Evolutionary conservation across 345 rosid species (phyloP).

Genomic region (Schrenkiella parvula): DNA sequence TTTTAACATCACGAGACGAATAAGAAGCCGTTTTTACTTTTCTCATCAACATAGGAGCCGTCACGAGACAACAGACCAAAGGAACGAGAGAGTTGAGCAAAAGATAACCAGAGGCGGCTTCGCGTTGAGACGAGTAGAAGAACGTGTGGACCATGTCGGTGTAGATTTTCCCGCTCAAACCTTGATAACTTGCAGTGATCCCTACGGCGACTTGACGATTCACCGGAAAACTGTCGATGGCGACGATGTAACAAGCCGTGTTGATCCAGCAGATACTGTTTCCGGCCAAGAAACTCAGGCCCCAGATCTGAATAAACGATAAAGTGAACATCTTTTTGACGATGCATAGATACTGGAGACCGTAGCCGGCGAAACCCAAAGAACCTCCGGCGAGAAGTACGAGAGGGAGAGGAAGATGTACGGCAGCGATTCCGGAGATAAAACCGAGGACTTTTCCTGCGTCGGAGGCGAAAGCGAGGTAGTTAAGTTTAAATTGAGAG

Average conservation of each 20-base stretch:
- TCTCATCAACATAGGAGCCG: constrained; percentile 45
- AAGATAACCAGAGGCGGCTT: constrained; percentile 54
- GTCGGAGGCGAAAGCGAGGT: constrained; percentile 88
- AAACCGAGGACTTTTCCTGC: constrained; percentile 90
- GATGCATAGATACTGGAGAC: constrained; percentile 69
- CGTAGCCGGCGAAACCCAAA: constrained; percentile 71
- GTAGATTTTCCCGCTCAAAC: constrained; percentile 75
- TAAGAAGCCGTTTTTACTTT: background rate
- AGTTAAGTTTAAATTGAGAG: constrained; percentile 76
- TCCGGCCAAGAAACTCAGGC: constrained; percentile 69
- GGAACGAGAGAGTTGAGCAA: constrained; percentile 64
- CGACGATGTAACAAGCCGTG: constrained; percentile 64
- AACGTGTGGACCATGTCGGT: constrained; percentile 51
- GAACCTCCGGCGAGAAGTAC: constrained; percentile 68
- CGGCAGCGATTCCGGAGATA: constrained; percentile 76
- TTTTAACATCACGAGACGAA: background rate
- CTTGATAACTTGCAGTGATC: constrained; percentile 67
- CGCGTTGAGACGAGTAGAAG: constrained; percentile 23
- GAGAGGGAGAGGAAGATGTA: constrained; percentile 62
- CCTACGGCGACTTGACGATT: constrained; percentile 69
- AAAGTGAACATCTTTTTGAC: constrained; percentile 38
- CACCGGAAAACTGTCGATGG: constrained; percentile 47
- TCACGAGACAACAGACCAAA: constrained; percentile 31
- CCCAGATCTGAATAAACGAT: constrained; percentile 52
- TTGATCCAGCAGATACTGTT: constrained; percentile 98